Evolutionary conservation across 2,329 filamentous ascomycete genomes (phyloP).

Genomic region (Paecilomyces dactylethromorphus): DNA sequence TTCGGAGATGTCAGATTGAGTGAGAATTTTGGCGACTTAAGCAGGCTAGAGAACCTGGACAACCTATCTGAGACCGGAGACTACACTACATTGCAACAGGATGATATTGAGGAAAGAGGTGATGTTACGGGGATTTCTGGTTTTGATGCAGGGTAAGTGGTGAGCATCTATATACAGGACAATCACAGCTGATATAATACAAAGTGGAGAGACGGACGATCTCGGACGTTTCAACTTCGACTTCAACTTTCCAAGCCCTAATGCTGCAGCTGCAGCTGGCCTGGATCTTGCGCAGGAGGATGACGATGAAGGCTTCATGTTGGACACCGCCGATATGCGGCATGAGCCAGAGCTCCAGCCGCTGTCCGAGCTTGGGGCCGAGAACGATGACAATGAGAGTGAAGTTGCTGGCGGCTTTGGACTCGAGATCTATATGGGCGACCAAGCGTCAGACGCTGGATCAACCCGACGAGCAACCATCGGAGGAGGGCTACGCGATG

Average conservation of each 20-base stretch:
- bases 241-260: slow-evolving; percentile 34
- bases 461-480: slow-evolving; percentile 22
- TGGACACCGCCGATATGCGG: slow-evolving; percentile 21
- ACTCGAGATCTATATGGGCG: slow-evolving; percentile 23
- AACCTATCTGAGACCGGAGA: slow-evolving; percentile 28
- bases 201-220: slow-evolving; percentile 39
- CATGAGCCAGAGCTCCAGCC: slow-evolving; percentile 17
- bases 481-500: slow-evolving; percentile 29
- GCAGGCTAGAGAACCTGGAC: slow-evolving; percentile 33
- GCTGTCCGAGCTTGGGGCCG: slow-evolving; percentile 5
- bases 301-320: slow-evolving; percentile 29
- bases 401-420: slow-evolving; percentile 22
- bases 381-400: slow-evolving; percentile 9
- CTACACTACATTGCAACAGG: slow-evolving; percentile 27
- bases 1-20: slow-evolving; percentile 38
- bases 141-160: slow-evolving; percentile 31
- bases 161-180: slow-evolving; percentile 2
- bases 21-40: slow-evolving; percentile 46
- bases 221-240: slow-evolving; percentile 35
- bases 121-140: slow-evolving; percentile 31
- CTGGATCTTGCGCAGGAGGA: slow-evolving; percentile 25
- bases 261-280: slow-evolving; percentile 18
- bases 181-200: slow-evolving; percentile 9
- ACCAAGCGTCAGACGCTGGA: slow-evolving; percentile 21
- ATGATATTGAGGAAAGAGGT: slow-evolving; percentile 29